phyloP scores from a whole-genome alignment of 2,329 filamentous ascomycete species.

The Lachnellula cervina region DNA sequence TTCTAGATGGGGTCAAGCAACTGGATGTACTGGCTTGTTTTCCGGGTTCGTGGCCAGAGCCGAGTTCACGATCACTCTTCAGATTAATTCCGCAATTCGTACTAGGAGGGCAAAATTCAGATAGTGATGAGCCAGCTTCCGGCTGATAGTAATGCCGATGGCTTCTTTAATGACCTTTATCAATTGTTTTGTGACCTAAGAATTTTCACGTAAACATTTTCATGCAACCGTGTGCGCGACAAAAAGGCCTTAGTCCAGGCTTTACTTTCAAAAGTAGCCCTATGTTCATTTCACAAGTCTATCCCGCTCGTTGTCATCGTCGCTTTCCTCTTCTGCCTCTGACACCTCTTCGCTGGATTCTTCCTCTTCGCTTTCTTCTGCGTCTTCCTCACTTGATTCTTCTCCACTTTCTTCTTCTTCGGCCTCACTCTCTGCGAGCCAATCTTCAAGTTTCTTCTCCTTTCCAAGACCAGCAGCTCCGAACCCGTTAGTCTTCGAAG shows the following conservation, averaged over 20 bases:
- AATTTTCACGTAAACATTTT: not conserved
- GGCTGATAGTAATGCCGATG: conserved; percentile 24
- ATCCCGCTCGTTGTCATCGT: conserved; percentile 26
- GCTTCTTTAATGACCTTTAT: conserved; percentile 15
- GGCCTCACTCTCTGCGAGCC: conserved; percentile 62
- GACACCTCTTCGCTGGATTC: conserved; percentile 40
- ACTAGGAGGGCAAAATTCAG: conserved; percentile 12
- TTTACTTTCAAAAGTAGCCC: conserved; percentile 6
- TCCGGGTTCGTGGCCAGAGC: not conserved
- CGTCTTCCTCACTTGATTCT: conserved; percentile 47
- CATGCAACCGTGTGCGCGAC: not conserved
- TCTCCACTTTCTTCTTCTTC: conserved; percentile 45
- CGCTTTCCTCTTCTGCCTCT: conserved; percentile 30
- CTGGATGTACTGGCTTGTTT: not conserved
- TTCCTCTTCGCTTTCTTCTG: conserved; percentile 40
- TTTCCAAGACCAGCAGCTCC: conserved; percentile 26
- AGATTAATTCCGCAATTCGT: conserved; percentile 8
- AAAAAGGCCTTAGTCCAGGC: conserved; percentile 15
- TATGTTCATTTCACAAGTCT: conserved; percentile 30
- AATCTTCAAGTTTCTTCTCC: conserved; percentile 85
- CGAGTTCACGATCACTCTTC: not conserved
- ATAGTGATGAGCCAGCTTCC: conserved; percentile 21
- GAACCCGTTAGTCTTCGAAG: conserved; percentile 45
- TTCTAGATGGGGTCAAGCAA: conserved; percentile 1
- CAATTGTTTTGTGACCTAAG: conserved; percentile 19